Evolutionary conservation across 2,329 filamentous ascomycete genomes (phyloP), one percentile per base, ranked within the genome.

Genomic region (Graphilbum sp.): DNA sequence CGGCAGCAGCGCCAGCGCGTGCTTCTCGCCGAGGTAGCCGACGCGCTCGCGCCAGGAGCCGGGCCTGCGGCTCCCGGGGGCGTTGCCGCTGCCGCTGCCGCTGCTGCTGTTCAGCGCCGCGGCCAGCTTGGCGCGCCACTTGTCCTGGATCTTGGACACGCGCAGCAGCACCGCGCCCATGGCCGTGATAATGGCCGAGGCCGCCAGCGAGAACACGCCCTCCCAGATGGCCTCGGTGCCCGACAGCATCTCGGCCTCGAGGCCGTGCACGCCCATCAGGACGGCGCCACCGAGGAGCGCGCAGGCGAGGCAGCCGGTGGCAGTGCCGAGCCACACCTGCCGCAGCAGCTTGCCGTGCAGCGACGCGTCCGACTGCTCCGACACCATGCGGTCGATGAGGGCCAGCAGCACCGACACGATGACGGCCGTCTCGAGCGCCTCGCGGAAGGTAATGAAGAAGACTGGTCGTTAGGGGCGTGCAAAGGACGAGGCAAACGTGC

Each of bases 361-460:
- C 2, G 49, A 51, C 6, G 58, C 58, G 60, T 86, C 75, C 41
- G 66, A 58, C 38, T 75, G 64, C 16, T 75, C 70, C 1, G 73
- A 73, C 41, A 63, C 63, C 32, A 92, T 82, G 54, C 90, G 80
- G 54, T 87, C 88, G 40, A 92, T 62, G 52, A 88, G 90, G n/a
- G 84, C 74, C 29, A 92, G 69, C 31, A 93, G 63, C 16, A 92
- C 79, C 0, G 85, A 88, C 44, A 92, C 77, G 49, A 92, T 83
- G 51, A 93, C 85, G 50, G 72, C 78, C 0, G 79, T 81, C 63
- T 93, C 85, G 33, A 93, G 63, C 31, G 76, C 75, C 61, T 93
- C 85, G 52, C 85, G 75, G 54, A 93, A 90, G 58, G 83, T 78
- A 54, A 93, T 81, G 61, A 93, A 86, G 62, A 93, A 93, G 41